A percentile compares a stretch with the other conserved stretches of the same genome.
These are phyloP conservation scores for Hymenoscyphus scutula DNA, from an alignment of 2,329 filamentous ascomycete genomes.

Conservation along the genomic window DNA sequence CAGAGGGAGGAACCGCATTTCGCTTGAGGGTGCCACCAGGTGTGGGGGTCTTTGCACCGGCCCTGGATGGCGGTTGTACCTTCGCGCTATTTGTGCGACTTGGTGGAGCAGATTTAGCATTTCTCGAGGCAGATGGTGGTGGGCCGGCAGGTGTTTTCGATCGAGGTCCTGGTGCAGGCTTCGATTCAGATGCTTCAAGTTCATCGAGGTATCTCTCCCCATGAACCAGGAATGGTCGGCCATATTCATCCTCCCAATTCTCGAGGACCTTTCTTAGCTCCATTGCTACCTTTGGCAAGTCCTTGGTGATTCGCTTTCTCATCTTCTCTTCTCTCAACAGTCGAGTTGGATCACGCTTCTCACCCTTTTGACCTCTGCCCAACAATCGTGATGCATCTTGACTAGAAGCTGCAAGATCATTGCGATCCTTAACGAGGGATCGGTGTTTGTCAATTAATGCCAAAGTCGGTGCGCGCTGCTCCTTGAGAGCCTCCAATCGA, in stretches of 20 bases:
- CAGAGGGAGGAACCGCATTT: slow-evolving; percentile 30
- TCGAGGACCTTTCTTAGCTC: slow-evolving; percentile 83
- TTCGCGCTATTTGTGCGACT: slow-evolving; percentile 33
- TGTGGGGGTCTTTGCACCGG: slow-evolving; percentile 53
- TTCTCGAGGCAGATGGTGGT: slow-evolving; percentile 41
- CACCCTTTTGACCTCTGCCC: slow-evolving; percentile 86
- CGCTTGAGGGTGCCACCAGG: slow-evolving; percentile 37
- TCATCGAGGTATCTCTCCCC: slow-evolving; percentile 88
- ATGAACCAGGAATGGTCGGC: slow-evolving; percentile 87
- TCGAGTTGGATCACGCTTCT: slow-evolving; percentile 91
- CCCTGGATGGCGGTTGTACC: slow-evolving; percentile 28
- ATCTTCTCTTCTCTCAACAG: slow-evolving; percentile 96
- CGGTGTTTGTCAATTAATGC: slow-evolving; percentile 81
- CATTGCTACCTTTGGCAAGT: slow-evolving; percentile 83
- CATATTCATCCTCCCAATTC: slow-evolving; percentile 90
- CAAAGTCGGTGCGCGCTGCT: slow-evolving; percentile 83
- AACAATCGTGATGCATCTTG: slow-evolving; percentile 94
- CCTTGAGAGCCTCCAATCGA: slow-evolving; percentile 75
- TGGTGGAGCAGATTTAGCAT: slow-evolving; percentile 30
- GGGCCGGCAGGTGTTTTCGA: slow-evolving; percentile 73
- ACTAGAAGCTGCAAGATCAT: slow-evolving; percentile 84
- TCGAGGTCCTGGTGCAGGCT: slow-evolving; percentile 58
- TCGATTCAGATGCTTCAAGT: slow-evolving; percentile 63
- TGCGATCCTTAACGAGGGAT: slow-evolving; percentile 77
- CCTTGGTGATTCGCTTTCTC: slow-evolving; percentile 94